Percentiles rank a stretch among this genome's conserved stretches.
phyloP scores from a whole-genome alignment of 495 filamentous ascomycete genomes.

The Neurospora sp. region DNA sequence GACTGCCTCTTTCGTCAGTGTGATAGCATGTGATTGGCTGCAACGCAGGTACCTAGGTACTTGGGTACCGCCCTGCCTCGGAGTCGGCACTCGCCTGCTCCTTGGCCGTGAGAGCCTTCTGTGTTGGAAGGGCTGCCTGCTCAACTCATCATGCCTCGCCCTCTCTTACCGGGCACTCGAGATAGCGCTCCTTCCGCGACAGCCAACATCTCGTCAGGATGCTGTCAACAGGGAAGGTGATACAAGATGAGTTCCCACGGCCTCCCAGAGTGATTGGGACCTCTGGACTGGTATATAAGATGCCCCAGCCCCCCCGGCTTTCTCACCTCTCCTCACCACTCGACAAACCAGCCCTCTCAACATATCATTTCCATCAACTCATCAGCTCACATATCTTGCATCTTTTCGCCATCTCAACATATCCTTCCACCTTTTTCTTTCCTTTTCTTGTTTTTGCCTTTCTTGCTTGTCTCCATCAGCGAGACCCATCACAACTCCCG shows the following conservation, averaged over 20 bases:
- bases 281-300: not conserved
- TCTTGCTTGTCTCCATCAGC: not conserved
- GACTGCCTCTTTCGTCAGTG: not conserved
- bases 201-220: not conserved
- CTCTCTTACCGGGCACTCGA: not conserved
- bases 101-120: not conserved
- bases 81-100: not conserved
- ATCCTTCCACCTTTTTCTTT: not conserved
- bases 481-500: not conserved
- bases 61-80: not conserved
- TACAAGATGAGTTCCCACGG: not conserved
- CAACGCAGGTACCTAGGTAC: not conserved
- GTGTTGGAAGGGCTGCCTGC: not conserved
- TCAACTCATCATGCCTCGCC: not conserved
- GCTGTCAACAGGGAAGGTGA: not conserved
- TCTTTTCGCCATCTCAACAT: not conserved
- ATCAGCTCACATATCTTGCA: not conserved
- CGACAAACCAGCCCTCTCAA: not conserved
- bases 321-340: not conserved
- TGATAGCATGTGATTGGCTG: not conserved
- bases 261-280: not conserved
- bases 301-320: not conserved
- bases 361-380: not conserved
- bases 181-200: not conserved
- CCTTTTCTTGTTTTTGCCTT: not conserved